Evolutionary conservation across 2,329 filamentous ascomycete genomes (phyloP), one percentile per base, ranked within the genome.

Genomic region (Thermochaetoides dissita): DNA sequence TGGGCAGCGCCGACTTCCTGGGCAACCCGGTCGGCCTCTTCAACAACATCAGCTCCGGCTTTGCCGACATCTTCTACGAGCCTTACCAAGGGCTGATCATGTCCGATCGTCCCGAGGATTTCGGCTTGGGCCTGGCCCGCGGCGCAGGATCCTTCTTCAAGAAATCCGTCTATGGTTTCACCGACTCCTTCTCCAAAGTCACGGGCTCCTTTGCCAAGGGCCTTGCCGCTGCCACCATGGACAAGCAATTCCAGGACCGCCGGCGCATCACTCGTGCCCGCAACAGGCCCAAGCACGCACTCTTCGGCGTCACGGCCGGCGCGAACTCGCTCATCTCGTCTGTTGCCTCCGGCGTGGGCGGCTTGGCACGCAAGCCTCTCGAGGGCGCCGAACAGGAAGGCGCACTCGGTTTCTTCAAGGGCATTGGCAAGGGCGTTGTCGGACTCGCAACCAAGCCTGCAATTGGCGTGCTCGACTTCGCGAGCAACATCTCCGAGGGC

Each of bases 51-150:
- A 94, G 86, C 54, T 98, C 91, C 37, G 91, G 93, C 53, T 85
- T 98, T 41, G 88, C 85, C 12, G 91, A 95, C 59, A 94, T 98
- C 58, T 98, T 98, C 67, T 98, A 98, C 68, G 93, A 98, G 60
- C 91, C 91, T 33, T 98, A 98, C 64, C 91, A 98, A 66, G 60
- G 93, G 17, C 76, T 98, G 38, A 93, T 98, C 59, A 85, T 94
- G 71, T 94, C 88, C 1, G 91, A 98, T 59, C 78, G 84, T 51
- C 93, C 91, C 2, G 89, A 96, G 60, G 89, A 98, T 51, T 79
- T 98, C 42, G 93, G 91, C 12, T 71, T 94, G 34, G 91, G 91
- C 11, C 94, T 98, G 48, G 93, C 91, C 32, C 95, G 95, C 62
- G 91, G 91, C 34, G 91, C 93, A 8, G 89, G 87, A 0, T 94